Percentiles rank a stretch among this genome's conserved stretches.
These are phyloP conservation scores for Farysia itapuensis DNA, from an alignment of 1,284 basidiomycete genomes.

Conservation along the genomic window DNA sequence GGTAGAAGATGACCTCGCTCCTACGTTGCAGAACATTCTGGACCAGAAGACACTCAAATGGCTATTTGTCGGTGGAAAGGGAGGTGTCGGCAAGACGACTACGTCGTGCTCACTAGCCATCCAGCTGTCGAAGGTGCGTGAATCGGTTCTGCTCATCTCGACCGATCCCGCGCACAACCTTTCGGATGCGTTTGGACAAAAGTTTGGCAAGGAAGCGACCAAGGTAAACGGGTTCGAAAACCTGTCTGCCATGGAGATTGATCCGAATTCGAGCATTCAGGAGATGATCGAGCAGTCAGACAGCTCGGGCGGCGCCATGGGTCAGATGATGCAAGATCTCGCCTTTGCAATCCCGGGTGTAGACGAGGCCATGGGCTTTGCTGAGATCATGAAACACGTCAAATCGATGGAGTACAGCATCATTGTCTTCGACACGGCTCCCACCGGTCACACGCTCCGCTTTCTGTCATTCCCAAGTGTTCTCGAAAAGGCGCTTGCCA, in stretches of 20 bases:
- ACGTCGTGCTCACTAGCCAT: conserved; percentile 57
- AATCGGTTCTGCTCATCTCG: conserved; percentile 64
- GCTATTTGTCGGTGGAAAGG: conserved; percentile 60
- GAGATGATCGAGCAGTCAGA: conserved; percentile 99
- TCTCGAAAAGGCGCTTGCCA: conserved; percentile 93
- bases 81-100: conserved; percentile 59
- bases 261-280: conserved; percentile 92
- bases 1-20: conserved; percentile 45
- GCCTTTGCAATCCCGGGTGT: conserved; percentile 99
- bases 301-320: conserved; percentile 80
- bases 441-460: conserved; percentile 94
- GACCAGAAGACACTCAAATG: conserved; percentile 59
- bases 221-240: conserved; percentile 98
- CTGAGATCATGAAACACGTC: conserved; percentile 99
- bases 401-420: conserved; percentile 99
- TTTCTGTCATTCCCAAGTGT: conserved; percentile 98
- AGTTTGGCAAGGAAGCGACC: conserved; percentile 99
- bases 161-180: conserved; percentile 99
- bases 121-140: conserved; percentile 54
- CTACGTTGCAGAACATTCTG: conserved; percentile 56
- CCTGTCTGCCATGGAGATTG: conserved; percentile 98
- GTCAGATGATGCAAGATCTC: conserved; percentile 98
- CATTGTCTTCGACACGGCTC: conserved; percentile 98
- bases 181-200: conserved; percentile 97
- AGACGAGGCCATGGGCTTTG: conserved; percentile 99